A percentile compares a stretch with the other conserved stretches of the same genome.
Conservation (phyloP, 169 alveolate species). For the Eimeria tenella region DNA sequence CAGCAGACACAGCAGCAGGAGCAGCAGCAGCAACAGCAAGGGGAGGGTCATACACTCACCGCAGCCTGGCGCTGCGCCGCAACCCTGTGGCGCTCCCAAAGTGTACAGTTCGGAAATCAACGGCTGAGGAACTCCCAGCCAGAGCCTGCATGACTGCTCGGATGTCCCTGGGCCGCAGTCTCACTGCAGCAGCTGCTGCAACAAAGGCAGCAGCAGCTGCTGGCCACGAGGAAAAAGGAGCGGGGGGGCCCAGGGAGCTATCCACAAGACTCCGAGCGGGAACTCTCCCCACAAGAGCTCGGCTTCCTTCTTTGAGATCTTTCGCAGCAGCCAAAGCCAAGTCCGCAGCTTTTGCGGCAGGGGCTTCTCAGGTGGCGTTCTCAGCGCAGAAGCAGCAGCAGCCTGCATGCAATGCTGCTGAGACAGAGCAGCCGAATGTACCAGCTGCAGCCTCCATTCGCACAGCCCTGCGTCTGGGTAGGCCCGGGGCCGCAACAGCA, state of each 20-base stretch:
- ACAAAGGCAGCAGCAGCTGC: not conserved
- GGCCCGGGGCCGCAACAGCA: not conserved
- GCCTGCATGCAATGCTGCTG: not conserved
- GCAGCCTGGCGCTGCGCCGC: no score
- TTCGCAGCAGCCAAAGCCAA: slow-evolving; percentile 8
- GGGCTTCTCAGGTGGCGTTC: not conserved
- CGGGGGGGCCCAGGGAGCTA: no score
- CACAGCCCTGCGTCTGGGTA: not conserved
- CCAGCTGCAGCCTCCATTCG: not conserved
- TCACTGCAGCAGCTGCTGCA: slow-evolving; percentile 7
- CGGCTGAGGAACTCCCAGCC: not conserved
- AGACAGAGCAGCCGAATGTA: not conserved
- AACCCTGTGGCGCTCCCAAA: not conserved
- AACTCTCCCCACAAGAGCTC: slow-evolving; percentile 1
- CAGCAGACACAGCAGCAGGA: not conserved
- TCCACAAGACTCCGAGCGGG: no score
- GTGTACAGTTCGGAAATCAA: not conserved
- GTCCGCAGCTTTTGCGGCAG: not conserved
- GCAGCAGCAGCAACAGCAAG: not conserved
- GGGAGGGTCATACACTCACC: not conserved
- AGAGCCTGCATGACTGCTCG: slow-evolving; percentile 41
- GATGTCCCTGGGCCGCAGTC: not conserved
- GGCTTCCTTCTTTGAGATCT: not conserved
- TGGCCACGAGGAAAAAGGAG: not conserved
- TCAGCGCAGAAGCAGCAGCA: slow-evolving; percentile 7